Evolutionary conservation across 768 basidiomycete species (phyloP).

Genomic region (Chiua virens): DNA sequence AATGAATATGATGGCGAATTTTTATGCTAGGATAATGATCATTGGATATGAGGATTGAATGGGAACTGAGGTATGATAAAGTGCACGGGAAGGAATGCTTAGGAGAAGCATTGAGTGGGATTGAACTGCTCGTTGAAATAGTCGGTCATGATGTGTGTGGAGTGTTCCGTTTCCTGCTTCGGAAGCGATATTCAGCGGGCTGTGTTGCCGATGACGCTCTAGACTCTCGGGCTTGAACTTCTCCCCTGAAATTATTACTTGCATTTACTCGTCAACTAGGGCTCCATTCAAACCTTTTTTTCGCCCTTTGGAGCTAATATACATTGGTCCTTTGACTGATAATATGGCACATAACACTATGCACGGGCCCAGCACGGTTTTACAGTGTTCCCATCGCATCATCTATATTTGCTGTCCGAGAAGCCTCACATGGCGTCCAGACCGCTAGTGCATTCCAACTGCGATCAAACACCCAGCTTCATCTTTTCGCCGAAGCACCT

Average conservation of each 20-base stretch:
- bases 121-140: conserved; percentile 24
- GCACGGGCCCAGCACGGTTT: too few relatives aligned
- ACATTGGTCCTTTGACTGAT: too few relatives aligned
- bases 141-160: conserved; percentile 23
- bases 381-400: too few relatives aligned
- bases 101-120: neutral
- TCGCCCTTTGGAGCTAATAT: too few relatives aligned
- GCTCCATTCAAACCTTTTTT: too few relatives aligned
- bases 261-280: neutral
- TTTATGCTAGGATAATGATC: conserved; percentile 6
- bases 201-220: conserved; percentile 13
- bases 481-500: too few relatives aligned
- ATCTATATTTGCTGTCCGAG: too few relatives aligned
- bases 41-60: neutral
- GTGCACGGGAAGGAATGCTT: neutral
- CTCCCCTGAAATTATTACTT: conserved; percentile 1
- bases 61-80: neutral
- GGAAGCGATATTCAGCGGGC: conserved; percentile 11
- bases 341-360: too few relatives aligned
- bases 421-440: too few relatives aligned
- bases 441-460: too few relatives aligned
- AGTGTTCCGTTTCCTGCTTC: conserved; percentile 25
- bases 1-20: neutral
- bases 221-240: conserved; percentile 9
- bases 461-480: too few relatives aligned